A percentile compares a stretch with the other conserved stretches of the same genome.
These are phyloP conservation scores for Microsporum canis DNA, from an alignment of 2,329 filamentous ascomycete genomes.

Conservation along the genomic window DNA sequence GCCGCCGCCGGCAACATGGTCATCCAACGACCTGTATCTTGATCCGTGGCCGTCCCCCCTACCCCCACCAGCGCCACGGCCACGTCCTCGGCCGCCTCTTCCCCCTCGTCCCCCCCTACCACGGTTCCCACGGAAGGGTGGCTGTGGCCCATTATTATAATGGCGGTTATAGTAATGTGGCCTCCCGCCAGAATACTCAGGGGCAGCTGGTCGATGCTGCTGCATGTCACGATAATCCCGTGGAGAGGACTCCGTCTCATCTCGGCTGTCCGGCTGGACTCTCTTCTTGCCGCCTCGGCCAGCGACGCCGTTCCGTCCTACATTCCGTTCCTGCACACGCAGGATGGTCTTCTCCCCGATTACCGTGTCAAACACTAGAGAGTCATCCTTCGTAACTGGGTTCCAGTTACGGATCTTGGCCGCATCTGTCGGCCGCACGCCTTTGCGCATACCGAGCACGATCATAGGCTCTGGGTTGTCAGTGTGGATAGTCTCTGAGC, in stretches of 20 bases:
- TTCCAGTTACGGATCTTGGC: conserved; percentile 75
- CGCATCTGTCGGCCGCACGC: conserved; percentile 66
- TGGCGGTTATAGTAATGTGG: conserved; percentile 22
- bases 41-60: conserved; percentile 34
- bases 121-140: conserved; percentile 20
- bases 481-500: conserved; percentile 58
- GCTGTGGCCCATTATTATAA: conserved; percentile 22
- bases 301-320: not conserved
- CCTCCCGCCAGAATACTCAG: conserved; percentile 17
- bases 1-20: conserved; percentile 30
- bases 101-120: conserved; percentile 37
- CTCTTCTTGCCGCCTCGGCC: conserved; percentile 36
- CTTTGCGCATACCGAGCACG: conserved; percentile 68
- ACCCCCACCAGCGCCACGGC: conserved; percentile 37
- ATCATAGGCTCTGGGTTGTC: conserved; percentile 69
- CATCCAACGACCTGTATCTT: conserved; percentile 57
- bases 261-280: conserved; percentile 46
- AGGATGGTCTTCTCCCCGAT: conserved; percentile 81
- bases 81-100: conserved; percentile 28
- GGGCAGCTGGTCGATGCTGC: conserved; percentile 20
- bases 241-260: conserved; percentile 37
- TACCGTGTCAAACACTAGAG: conserved; percentile 66
- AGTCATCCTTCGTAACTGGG: conserved; percentile 57
- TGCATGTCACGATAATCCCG: conserved; percentile 19
- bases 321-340: conserved; percentile 61